Base-by-base conservation (phyloP, 2,329 filamentous ascomycete species). In the Diaporthe helianthi region DNA sequence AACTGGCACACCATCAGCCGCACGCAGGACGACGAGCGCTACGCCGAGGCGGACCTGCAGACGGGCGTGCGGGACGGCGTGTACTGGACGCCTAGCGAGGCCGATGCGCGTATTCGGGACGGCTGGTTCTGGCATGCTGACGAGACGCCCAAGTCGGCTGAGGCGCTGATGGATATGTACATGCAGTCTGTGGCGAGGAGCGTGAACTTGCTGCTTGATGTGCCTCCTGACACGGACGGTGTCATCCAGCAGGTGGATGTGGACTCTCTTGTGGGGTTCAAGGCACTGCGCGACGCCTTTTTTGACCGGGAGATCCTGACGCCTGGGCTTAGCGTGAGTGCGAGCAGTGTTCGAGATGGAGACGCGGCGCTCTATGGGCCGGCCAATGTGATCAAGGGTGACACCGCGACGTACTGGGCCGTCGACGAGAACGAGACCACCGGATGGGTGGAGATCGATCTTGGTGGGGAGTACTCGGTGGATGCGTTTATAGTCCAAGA, bases 1-100 rank as follows among this genome's bases (percentile, higher is more conserved):
- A 77, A 77, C 64, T 77, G 76, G 76, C 75, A 77, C 58, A 73
- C 75, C 26, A 76, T 77, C 61, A 75, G 71, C 65, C 73, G 75
- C 17, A 77, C 75, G 5, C 76, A 76, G 58, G 75, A 77, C 51
- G 69, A 76, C 10, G 36, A 69, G 19, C 76, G 71, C 17, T 76
- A 77, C 64, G 63, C 65, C 19, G 75, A 72, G 19, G 73, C 68
- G 3, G 67, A 75, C 47, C 71, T 76, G 15, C 64, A 76, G 65
- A 70, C 69, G 1, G 75, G 75, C 0, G 73, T 76, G 2, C 74
- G 75, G 2, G 74, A 75, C 33, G 76, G 76, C 2, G 51, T 64
- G 26, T 75, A 76, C 61, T 77, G 75, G 76, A 76, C 76, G 17
- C 76, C 76, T 1, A 71, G 75, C 2, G 76, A 77, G 69, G 74